Conservation (phyloP, 164 flowering plant species). For the Malania oleifera region DNA sequence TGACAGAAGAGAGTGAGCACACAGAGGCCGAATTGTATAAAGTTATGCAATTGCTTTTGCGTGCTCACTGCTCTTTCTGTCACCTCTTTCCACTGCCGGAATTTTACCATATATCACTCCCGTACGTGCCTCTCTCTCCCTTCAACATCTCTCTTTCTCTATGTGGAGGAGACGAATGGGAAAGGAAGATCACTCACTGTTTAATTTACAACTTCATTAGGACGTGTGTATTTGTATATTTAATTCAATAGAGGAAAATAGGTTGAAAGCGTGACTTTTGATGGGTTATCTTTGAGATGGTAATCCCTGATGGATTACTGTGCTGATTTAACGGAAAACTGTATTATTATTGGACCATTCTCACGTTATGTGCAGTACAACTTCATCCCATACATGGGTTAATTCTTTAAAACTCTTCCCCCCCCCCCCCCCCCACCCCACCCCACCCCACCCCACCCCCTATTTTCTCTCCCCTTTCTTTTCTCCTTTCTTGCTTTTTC, state of each 20-base stretch:
- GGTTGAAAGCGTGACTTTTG: conserved; percentile 24
- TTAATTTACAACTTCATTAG: neutral
- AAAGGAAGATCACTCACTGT: too few relatives aligned
- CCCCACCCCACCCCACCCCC: too few relatives aligned
- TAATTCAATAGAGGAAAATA: conserved; percentile 3
- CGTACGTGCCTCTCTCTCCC: neutral
- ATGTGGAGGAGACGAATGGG: too few relatives aligned
- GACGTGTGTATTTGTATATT: neutral
- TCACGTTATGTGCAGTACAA: conserved; percentile 22
- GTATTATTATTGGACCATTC: conserved; percentile 21
- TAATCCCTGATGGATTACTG: conserved; percentile 17
- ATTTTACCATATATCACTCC: neutral
- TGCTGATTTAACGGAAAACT: conserved; percentile 23
- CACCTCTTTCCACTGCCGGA: conserved; percentile 36
- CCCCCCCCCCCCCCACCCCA: neutral
- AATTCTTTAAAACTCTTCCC: conserved; percentile 10
- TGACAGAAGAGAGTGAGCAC: conserved; percentile 82
- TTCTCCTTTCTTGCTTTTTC: too few relatives aligned
- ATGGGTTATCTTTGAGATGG: conserved; percentile 9
- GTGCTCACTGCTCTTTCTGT: conserved; percentile 64
- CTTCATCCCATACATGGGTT: too few relatives aligned
- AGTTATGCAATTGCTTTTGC: conserved; percentile 32
- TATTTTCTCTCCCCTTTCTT: neutral
- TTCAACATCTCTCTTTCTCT: conserved; percentile 4
- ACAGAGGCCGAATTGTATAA: conserved; percentile 37